Evolutionary conservation across 2,329 filamentous ascomycete species (phyloP).

Genomic region (Neurospora sp.): DNA sequence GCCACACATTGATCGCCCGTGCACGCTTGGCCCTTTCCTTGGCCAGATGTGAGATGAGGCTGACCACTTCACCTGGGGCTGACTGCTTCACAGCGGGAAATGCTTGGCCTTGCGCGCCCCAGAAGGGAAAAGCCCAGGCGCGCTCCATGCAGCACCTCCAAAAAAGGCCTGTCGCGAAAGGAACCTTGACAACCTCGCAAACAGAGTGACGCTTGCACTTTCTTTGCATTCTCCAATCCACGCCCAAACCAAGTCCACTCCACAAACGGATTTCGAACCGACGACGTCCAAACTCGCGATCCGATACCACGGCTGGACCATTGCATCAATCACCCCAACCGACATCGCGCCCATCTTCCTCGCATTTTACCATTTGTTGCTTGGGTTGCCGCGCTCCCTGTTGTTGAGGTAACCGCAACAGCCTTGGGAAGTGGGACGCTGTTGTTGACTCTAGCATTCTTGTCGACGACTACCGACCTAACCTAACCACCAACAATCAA

Average conservation of each 20-base stretch:
- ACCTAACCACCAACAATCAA: background rate
- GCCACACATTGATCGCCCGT: conserved; percentile 2
- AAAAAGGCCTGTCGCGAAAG: conserved; percentile 6
- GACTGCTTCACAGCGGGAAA: background rate
- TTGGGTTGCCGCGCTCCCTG: conserved; percentile 1
- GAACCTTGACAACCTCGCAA: background rate
- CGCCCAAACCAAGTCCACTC: background rate
- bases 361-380: background rate
- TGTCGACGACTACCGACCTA: background rate
- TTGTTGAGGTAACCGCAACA: background rate
- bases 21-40: background rate
- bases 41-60: background rate
- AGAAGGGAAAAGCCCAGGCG: conserved; percentile 4
- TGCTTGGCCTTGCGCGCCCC: background rate
- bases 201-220: conserved; percentile 1
- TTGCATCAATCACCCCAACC: background rate
- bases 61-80: background rate
- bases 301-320: background rate
- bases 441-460: background rate
- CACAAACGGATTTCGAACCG: background rate
- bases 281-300: background rate
- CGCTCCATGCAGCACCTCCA: conserved; percentile 8
- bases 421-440: background rate
- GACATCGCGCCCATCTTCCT: background rate
- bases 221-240: conserved; percentile 4